These are phyloP conservation scores for Thielaviopsis populi DNA, from an alignment of 2,329 filamentous ascomycete genomes.

Conservation along the genomic window DNA sequence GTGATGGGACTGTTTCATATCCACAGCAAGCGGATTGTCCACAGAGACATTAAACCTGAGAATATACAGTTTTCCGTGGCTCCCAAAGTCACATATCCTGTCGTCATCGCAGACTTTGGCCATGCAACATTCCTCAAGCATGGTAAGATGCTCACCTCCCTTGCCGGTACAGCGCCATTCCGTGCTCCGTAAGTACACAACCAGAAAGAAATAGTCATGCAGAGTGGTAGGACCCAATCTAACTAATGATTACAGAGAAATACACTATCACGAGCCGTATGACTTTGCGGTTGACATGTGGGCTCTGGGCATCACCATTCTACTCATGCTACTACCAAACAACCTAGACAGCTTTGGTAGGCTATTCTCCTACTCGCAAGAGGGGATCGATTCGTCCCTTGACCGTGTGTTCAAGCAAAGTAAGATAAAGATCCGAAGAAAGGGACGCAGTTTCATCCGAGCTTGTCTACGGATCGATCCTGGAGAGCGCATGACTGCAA, in stretches of 20 bases:
- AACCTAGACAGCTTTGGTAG: neutral
- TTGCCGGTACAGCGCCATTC: slow-evolving; percentile 33
- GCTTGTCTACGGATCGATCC: slow-evolving; percentile 8
- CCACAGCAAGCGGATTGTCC: slow-evolving; percentile 34
- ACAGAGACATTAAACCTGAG: slow-evolving; percentile 40
- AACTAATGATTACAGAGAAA: slow-evolving; percentile 27
- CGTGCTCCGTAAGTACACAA: slow-evolving; percentile 34
- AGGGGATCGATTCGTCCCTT: neutral
- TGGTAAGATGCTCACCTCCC: slow-evolving; percentile 29
- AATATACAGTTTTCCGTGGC: slow-evolving; percentile 37
- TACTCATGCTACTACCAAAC: slow-evolving; percentile 24
- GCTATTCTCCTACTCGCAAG: neutral
- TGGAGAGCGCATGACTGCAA: slow-evolving; percentile 6
- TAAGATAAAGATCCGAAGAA: slow-evolving; percentile 1
- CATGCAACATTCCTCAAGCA: slow-evolving; percentile 30
- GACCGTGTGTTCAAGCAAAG: neutral
- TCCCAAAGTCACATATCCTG: slow-evolving; percentile 29
- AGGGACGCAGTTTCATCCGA: slow-evolving; percentile 12
- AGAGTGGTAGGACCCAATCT: neutral
- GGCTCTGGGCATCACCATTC: slow-evolving; percentile 34
- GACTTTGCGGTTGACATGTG: slow-evolving; percentile 35
- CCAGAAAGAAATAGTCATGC: neutral
- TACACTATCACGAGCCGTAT: slow-evolving; percentile 20
- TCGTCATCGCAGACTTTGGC: slow-evolving; percentile 40
- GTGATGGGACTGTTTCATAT: slow-evolving; percentile 33